phyloP scores from a whole-genome alignment of 495 filamentous ascomycete species.

The Aspergillus bertholletiae region DNA sequence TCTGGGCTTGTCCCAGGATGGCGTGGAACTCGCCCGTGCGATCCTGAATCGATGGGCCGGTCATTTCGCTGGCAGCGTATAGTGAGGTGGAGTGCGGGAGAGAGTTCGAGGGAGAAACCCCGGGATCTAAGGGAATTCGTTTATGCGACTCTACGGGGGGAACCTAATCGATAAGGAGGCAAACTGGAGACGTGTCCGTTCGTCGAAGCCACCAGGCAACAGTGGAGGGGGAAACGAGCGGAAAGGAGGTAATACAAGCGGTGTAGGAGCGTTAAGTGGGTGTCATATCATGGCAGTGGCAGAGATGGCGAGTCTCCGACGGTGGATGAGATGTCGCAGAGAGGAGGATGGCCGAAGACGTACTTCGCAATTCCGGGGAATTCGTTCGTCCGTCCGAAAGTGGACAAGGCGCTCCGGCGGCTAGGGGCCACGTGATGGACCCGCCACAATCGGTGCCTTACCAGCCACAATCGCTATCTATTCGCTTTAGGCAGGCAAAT shows the following conservation, averaged over 20 bases:
- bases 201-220: constrained; percentile 2
- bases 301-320: background rate
- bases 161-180: constrained; percentile 29
- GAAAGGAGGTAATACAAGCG: background rate
- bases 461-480: background rate
- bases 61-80: constrained; percentile 36
- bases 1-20: constrained; percentile 80
- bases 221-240: background rate
- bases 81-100: constrained; percentile 1
- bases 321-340: too few relatives aligned
- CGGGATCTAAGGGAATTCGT: background rate
- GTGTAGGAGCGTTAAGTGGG: background rate
- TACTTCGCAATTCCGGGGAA: background rate
- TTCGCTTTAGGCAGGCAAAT: background rate
- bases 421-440: constrained; percentile 2
- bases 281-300: background rate
- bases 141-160: constrained; percentile 2
- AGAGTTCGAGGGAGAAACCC: background rate
- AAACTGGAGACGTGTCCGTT: constrained; percentile 26
- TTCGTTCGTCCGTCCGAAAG: constrained; percentile 5
- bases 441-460: constrained; percentile 2
- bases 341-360: background rate
- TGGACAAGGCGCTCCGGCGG: background rate
- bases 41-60: constrained; percentile 83
- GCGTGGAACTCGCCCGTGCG: constrained; percentile 91